Base-by-base conservation (phyloP, 176 grass and related monocot genomes). In the Oryza glumipatula region DNA sequence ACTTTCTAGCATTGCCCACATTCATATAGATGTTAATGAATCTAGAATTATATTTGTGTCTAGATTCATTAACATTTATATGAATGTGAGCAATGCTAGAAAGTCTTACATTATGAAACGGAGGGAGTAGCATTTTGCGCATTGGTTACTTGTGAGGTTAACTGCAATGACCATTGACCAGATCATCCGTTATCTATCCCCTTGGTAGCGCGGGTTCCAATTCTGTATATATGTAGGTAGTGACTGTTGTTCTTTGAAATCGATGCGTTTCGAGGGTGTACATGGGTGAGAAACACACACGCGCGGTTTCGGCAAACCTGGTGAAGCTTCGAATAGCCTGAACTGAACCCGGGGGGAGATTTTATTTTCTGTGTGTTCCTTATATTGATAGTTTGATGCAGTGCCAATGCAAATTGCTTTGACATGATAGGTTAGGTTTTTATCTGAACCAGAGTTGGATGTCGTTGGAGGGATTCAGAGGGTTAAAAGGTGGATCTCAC, bases 191-290 rank as follows among this genome's bases (percentile, higher is more conserved):
- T 66, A 38, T 30, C 14, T 66, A 38, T 30, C 14, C 70, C 9
- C 26, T 36, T 23, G 5, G 24, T 47, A 56, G 17, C 9, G 0
- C 70, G 13, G 14, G 75, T 61, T 68, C 6, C 4, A 10, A 68
- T 22, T 70, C 23, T 60, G 36, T 61, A 33, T 38, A 38, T 38
- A 38, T 75, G 72, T 19, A 11, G 23, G 6, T 54, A 76, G 0
- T n/a, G 47, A 23, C 22, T 58, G 28, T 43, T 80, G n/a, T 68
- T 77, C 58, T 46, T 43, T 67, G 11, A 67, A 48, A 65, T 49
- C 14, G 35, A 49, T 44, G 5, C 5, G 5, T 10, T 84, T 19
- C 41, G 68, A 69, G 21, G 70, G 70, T 84, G 24, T 44, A 56
- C 35, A 11, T 68, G 73, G 45, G 24, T 74, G 3, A 30, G 45